phyloP scores from a whole-genome alignment of 495 filamentous ascomycete genomes.

The Choiromyces venosus region DNA sequence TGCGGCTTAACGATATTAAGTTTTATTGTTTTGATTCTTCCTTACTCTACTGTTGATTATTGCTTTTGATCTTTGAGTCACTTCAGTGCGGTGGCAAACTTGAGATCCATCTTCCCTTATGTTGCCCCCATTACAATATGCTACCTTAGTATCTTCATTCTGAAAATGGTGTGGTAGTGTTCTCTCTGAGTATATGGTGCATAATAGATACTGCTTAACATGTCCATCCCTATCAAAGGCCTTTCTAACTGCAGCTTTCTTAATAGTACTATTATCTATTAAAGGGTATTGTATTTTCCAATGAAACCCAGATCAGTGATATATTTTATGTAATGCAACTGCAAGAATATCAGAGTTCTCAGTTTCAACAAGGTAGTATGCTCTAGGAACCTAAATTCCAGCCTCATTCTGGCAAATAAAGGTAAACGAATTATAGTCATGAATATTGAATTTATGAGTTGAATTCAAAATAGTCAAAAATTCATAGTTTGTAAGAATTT shows the following conservation, averaged over 20 bases:
- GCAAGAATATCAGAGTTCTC: slow-evolving; percentile 15
- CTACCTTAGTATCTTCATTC: neutral
- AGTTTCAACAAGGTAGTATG: slow-evolving; percentile 7
- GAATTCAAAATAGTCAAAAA: slow-evolving; percentile 14
- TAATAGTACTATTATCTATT: slow-evolving; percentile 11
- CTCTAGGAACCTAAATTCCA: slow-evolving; percentile 6
- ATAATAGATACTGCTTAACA: slow-evolving; percentile 7
- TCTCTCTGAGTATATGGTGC: slow-evolving; percentile 6
- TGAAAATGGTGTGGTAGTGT: neutral
- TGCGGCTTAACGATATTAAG: too few relatives aligned
- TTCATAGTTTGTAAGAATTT: neutral
- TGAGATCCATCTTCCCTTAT: too few relatives aligned
- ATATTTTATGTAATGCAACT: neutral
- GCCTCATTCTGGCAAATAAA: slow-evolving; percentile 1
- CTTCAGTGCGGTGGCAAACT: too few relatives aligned
- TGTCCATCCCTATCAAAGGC: neutral
- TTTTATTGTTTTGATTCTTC: too few relatives aligned
- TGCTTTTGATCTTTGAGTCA: too few relatives aligned
- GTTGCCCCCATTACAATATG: too few relatives aligned
- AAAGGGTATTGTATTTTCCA: slow-evolving; percentile 11
- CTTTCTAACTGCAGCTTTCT: slow-evolving; percentile 1
- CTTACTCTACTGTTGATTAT: too few relatives aligned
- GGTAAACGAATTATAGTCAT: slow-evolving; percentile 6
- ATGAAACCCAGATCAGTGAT: neutral
- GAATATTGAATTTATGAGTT: slow-evolving; percentile 5